Evolutionary conservation across 1,139 yeast species (phyloP), one percentile per base, ranked within the genome.

Genomic region (Starmera stellimalicola): DNA sequence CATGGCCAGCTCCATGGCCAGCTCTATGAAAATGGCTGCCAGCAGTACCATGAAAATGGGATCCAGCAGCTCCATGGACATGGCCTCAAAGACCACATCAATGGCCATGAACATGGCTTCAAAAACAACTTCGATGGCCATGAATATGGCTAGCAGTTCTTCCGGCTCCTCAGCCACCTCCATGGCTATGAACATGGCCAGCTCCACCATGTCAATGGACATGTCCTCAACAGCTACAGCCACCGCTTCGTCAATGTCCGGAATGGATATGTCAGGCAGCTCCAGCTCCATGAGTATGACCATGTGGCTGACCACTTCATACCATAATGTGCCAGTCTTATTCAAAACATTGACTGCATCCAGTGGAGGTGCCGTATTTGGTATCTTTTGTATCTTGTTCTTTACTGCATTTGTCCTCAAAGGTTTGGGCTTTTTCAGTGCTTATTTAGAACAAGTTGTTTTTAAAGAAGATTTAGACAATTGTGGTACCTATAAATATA

Each of bases 371-470:
- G 67, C 70, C 37, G 87, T 83, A 0, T 80, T 80, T 52, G 93
- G 88, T 23, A 78, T 81, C 16, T 81, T 79, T 48, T 56, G 76
- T 27, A 58, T 77, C 22, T 52, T 81, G 22, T 70, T 80, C 47
- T 65, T 68, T 24, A 59, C 72, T 11, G 77, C 78, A 0, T 70
- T 80, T 45, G 55, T 67, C 27, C 63, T 76, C 37, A 68, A 81
- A 48, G 77, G 80, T 5, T 39, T 77, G 17, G 69, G 72, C 32
- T 80, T 78, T 51, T 42, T 68, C 16, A 65, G 73, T 40, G 67
- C 73, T 46, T 80, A 79, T 49, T 52, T 80, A 41, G 88, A 81
- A 49, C 79, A 74, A 42, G 66, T 60, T 40, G 79, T 80, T 39
- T 78, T 81, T 60, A 73, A 40, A 45, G 30, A 34, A 34, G 14